Percentiles rank a stretch among this genome's conserved stretches.
Conservation (phyloP, 352 stramenopile species). For the Phytophthora idaei region DNA sequence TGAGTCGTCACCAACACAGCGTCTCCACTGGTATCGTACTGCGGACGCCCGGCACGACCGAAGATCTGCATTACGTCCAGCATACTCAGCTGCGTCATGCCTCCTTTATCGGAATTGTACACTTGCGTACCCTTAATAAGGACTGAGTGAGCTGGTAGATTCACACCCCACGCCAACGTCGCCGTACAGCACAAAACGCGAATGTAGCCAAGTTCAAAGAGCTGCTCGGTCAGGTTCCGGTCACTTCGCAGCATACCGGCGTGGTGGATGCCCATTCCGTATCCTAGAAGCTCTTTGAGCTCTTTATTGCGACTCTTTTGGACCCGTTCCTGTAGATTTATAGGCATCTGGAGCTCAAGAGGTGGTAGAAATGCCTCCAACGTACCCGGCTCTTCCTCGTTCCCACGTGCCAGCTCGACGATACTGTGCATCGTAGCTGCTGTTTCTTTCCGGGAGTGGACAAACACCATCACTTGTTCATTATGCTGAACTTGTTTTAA, state of each 20-base stretch:
- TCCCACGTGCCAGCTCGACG: slow-evolving; percentile 84
- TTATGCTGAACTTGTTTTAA: slow-evolving; percentile 65
- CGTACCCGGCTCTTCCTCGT: slow-evolving; percentile 60
- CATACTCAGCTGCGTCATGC: slow-evolving; percentile 97
- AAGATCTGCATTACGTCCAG: slow-evolving; percentile 99
- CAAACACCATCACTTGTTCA: slow-evolving; percentile 99
- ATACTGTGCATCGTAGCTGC: slow-evolving; percentile 94
- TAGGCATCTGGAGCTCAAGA: slow-evolving; percentile 57
- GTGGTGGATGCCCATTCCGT: slow-evolving; percentile 98
- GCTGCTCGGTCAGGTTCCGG: slow-evolving; percentile 96
- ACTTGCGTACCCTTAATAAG: slow-evolving; percentile 99
- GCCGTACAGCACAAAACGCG: slow-evolving; percentile 98
- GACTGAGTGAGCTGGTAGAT: slow-evolving; percentile 98
- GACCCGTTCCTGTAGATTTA: slow-evolving; percentile 69
- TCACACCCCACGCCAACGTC: slow-evolving; percentile 99
- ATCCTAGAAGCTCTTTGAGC: slow-evolving; percentile 93
- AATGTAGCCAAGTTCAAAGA: slow-evolving; percentile 97
- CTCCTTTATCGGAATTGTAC: slow-evolving; percentile 99
- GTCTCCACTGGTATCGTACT: slow-evolving; percentile 99
- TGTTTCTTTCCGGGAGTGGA: slow-evolving; percentile 99
- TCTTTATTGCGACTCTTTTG: slow-evolving; percentile 96
- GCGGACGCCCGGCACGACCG: slow-evolving; percentile 96
- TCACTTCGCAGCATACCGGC: slow-evolving; percentile 96
- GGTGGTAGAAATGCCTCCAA: slow-evolving; percentile 70
- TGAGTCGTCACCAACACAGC: slow-evolving; percentile 98